Evolutionary conservation across 2,329 filamentous ascomycete genomes (phyloP), one percentile per base, ranked within the genome.

Genomic region (Paraphoma sp.): DNA sequence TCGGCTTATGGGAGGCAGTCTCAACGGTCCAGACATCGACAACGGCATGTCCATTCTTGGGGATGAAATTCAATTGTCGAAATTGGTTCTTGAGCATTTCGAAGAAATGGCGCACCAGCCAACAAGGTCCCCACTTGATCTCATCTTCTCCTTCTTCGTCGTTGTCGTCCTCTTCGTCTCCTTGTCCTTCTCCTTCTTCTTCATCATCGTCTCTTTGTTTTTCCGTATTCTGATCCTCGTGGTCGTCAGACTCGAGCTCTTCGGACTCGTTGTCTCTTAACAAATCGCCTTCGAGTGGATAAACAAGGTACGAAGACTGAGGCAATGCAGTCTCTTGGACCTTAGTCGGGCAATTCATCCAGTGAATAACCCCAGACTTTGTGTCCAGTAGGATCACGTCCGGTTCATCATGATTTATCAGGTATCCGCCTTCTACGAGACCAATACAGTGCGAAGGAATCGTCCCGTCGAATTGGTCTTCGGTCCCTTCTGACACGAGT

Each of bases 31-130:
- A 55, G 23, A 43, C 41, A 31, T 55, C 47, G 9, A 51, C 10
- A 14, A 51, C 47, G 18, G n/a, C 12, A 18, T n/a, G 4, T 6
- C 17, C 6, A 29, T 31, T 42, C 12, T 23, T 51, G 17, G 41
- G 14, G 47, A 10, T 23, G 43, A 51, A 55, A 29, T 55, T 36
- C 14, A 51, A 16, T 23, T 47, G 31, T 28, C 42, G 42, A 30
- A 42, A 55, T 8, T 51, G 53, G 31, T 51, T 47, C 29, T 55
- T 55, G 8, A 47, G 33, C 47, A 43, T 55, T 47, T 51, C 53
- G 16, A 51, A 51, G 16, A 55, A 51, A 18, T 55, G 12, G 23
- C 48, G 18, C 10, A 55, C 16, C 4, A 17, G 41, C 53, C 47
- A 47, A 29, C 42, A 29, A 41, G 48, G 9, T n/a, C 48, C 46